Base-by-base conservation (phyloP, 2,329 filamentous ascomycete species). In the Colletotrichum sp. region DNA sequence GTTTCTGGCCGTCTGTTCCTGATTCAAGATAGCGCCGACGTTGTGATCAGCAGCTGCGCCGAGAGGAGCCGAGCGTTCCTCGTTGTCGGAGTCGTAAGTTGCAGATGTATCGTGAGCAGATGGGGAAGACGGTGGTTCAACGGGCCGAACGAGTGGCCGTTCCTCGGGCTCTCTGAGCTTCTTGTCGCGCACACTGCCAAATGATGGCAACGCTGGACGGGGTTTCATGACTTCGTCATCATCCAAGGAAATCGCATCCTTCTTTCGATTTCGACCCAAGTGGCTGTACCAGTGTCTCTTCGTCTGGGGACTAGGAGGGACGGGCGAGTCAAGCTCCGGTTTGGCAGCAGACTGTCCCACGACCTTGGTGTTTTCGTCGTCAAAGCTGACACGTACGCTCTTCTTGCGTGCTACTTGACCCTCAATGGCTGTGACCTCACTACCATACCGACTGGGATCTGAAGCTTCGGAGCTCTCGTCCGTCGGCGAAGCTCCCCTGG, bases 311-410 rank as follows among this genome's bases (percentile, higher is more conserved):
- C 86, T 87, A 44, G 82, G 78, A 3, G 84, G 69, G 24, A 85
- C 76, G 6, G 87, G 84, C 1, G 87, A 86, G 9, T 88, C 87
- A 2, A 82, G 78, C 60, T 86, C 83, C 3, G 83, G 80, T 6
- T 82, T 78, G 12, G 83, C 80, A 9, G 84, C 84, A 12, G 88
- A 84, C 68, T 91, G 88, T 8, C 89, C 90, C 26, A 91, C 87
- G 3, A 92, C 85, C 12, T 90, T 85, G 10, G 88, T 90, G n/a
- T 85, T 88, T 39, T 90, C 89, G 66, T 95, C 93, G 78, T 95
- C 93, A 81, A 96, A 98, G 85, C 95, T 98, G 63, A 96, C 94
- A 28, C 94, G 89, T 2, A 91, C 90, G 52, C 89, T 90, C 83
- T 93, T 95, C 84, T 92, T 95, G 75, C 91, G 88, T 21, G 84